Evolutionary conservation across 2,329 filamentous ascomycete species (phyloP), one percentile per base, ranked within the genome.

Genomic region (Paraphoma chrysanthemicola): DNA sequence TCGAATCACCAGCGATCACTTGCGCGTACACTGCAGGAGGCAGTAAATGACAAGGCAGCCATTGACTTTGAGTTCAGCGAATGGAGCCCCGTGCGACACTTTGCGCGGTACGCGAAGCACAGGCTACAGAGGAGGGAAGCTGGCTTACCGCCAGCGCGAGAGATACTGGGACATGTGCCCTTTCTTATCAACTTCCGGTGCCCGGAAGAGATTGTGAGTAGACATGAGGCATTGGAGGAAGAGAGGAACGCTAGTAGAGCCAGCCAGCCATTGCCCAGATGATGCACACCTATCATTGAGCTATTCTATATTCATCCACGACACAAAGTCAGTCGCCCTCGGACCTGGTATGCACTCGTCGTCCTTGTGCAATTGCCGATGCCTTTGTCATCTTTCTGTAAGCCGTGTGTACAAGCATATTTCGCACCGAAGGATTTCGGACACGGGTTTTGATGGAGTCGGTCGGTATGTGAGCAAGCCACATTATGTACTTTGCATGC

Each of bases 141-240:
- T 10, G 62, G 65, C 1, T 30, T 55, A 6, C 43, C 57, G 10
- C 59, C 62, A 9, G 51, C 52, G 5, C 30, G 36, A 14, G 68
- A 70, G 42, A 68, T 57, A 1, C 46, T 71, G 55, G 59, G 39
- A 12, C 61, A 68, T 46, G 66, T 72, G 9, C 64, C 66, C 1
- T 72, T 73, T 29, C 60, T 66, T 17, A 51, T 73, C n/a, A 69
- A 73, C 18, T 73, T 73, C 50, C 59, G 63, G 5, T 70, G 68
- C 50, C 68, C 70, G 0, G 66, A 68, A 17, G 69, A 70, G 48
- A 45, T 67, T 36, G 57, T 69, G 51, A 49, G 60, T 53, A 60
- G 60, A 48, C 45, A 44, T 60, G 43, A 53, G 46, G 42, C 33
- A 47, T 48, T 52, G 16, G 53, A 44, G 17, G 50, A 46, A 6